Evolutionary conservation across 83 land plant genomes (phyloP).

Genomic region (Diphasiastrum complanatum): DNA sequence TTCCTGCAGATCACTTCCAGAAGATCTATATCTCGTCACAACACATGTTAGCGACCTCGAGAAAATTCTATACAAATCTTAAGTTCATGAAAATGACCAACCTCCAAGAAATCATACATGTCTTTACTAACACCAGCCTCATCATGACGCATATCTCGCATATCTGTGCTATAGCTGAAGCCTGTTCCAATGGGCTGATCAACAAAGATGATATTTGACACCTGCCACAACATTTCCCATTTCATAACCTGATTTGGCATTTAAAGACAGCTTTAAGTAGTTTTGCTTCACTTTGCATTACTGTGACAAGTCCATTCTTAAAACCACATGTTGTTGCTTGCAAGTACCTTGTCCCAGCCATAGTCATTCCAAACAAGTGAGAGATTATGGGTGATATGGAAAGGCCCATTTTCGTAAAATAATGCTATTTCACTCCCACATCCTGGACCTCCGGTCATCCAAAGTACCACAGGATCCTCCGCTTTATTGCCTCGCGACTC

Average conservation of each 20-base stretch:
- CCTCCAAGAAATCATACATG: constrained; percentile 94
- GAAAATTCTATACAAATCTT: too few relatives aligned
- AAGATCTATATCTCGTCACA: too few relatives aligned
- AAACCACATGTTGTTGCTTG: too few relatives aligned
- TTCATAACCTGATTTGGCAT: too few relatives aligned
- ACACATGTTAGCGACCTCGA: too few relatives aligned
- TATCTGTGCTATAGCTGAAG: constrained; percentile 81
- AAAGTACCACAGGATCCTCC: constrained; percentile 76
- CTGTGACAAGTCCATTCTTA: too few relatives aligned
- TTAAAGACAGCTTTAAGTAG: too few relatives aligned
- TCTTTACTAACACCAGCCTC: constrained; percentile 87
- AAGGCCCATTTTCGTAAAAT: constrained; percentile 98
- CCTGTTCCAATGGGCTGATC: constrained; percentile 98
- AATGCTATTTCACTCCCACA: constrained; percentile 95
- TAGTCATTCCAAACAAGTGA: constrained; percentile 82
- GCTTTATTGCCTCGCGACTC: constrained; percentile 71
- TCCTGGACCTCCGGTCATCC: constrained; percentile 99
- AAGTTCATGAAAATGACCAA: constrained; percentile 11
- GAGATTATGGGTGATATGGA: constrained; percentile 64
- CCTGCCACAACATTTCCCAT: constrained; percentile 37
- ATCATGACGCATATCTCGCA: constrained; percentile 77
- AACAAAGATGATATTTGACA: constrained; percentile 71
- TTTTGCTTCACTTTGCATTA: too few relatives aligned
- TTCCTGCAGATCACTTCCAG: too few relatives aligned
- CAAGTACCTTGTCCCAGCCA: constrained; percentile 99